A percentile compares a stretch with the other conserved stretches of the same genome.
These are phyloP conservation scores for Colletotrichum horii DNA, from an alignment of 2,329 filamentous ascomycete species.

Conservation along the genomic window DNA sequence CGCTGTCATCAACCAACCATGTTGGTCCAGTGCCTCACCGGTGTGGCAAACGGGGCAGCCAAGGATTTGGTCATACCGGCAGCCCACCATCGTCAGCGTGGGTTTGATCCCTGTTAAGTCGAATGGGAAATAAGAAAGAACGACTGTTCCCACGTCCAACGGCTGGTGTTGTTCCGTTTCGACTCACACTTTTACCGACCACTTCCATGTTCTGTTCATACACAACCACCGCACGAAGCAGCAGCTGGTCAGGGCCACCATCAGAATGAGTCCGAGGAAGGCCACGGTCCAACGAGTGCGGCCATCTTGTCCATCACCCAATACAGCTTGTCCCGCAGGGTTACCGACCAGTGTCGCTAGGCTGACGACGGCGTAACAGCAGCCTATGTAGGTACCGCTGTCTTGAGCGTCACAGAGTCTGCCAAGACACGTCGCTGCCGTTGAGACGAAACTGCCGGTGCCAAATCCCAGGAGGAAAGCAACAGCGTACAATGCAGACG, in stretches of 20 bases:
- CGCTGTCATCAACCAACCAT: conserved; percentile 1
- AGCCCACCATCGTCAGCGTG: background rate
- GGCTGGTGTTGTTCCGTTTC: background rate
- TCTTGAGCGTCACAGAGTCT: conserved; percentile 27
- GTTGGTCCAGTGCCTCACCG: background rate
- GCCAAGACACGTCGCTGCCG: conserved; percentile 27
- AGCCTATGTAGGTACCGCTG: conserved; percentile 33
- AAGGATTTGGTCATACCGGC: background rate
- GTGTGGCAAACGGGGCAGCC: background rate
- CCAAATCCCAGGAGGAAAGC: conserved; percentile 31
- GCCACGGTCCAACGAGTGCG: conserved; percentile 22
- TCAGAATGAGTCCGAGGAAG: conserved; percentile 28
- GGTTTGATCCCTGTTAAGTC: background rate
- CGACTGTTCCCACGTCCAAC: background rate
- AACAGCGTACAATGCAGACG: conserved; percentile 26
- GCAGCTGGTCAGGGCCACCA: conserved; percentile 25
- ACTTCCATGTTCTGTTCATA: conserved; percentile 22
- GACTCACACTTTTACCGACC: conserved; percentile 23
- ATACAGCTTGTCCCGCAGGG: conserved; percentile 12
- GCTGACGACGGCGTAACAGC: conserved; percentile 30
- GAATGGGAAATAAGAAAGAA: conserved; percentile 5
- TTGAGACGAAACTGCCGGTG: conserved; percentile 30
- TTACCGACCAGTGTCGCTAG: conserved; percentile 25
- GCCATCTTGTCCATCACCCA: background rate
- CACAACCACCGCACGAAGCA: conserved; percentile 26